Base-by-base conservation (phyloP, 345 rosid species). In the Populus tremula region DNA sequence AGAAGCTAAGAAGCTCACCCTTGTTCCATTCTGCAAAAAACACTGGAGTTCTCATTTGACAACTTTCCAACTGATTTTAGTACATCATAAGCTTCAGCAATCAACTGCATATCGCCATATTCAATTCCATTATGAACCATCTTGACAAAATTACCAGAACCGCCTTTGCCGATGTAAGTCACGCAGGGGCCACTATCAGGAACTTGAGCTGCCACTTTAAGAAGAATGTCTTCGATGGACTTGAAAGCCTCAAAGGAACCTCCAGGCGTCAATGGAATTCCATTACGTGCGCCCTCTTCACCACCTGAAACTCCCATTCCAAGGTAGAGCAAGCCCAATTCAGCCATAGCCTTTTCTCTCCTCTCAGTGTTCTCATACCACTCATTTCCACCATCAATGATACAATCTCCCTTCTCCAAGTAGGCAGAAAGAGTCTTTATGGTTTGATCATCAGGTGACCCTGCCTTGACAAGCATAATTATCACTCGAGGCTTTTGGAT, bases 221-320 rank as follows among this genome's bases (percentile, higher is more conserved):
- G 90, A 61, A 95, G 89, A 84, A 95, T 95, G 83, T 91, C 98
- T 80, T 95, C 97, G 8, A 95, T 90, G 77, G 90, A 70, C 85
- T 91, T 89, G 86, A 86, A 95, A 13, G 97, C 99, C 79, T 91
- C 94, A 33, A 85, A 86, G 17, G 99, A 95, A 36, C 98, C 97
- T 76, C 98, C 99, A 68, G 96, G 98, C 99, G 93, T 95, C 92
- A 95, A 12, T 33, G 97, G 91, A 27, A 98, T 98, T 0, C 99
- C 98, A 73, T 90, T 61, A 45, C 98, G 87, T 69, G 99, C 99
- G 78, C 97, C 99, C 80, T 95, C 99, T 86, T 95, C 99, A 72
- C 99, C 99, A 67, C 97, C 99, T 6, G 97, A 91, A 76, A 93
- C 99, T 72, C 98, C 97, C 97, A 94, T 94, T 81, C 99, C 99